Conservation (phyloP, 78 protist species). For the Polysphondylium violaceum region DNA sequence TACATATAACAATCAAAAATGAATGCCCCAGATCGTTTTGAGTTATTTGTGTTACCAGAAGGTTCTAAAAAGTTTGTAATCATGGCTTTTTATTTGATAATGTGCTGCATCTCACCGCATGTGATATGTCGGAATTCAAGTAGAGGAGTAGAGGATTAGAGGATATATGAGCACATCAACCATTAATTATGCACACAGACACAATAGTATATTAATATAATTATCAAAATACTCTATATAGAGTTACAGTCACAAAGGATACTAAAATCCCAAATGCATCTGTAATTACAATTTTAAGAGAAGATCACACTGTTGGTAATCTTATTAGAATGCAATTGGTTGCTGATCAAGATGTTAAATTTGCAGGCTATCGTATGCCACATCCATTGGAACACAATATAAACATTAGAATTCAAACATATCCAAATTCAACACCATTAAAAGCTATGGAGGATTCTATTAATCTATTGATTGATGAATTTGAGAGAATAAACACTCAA, state of each 20-base stretch:
- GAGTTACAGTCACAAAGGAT: conserved; percentile 80
- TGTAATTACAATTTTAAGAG: conserved; percentile 75
- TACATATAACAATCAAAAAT: not conserved
- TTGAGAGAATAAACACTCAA: conserved; percentile 25
- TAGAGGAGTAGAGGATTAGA: too few species aligned
- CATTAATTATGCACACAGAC: too few species aligned
- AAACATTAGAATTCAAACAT: conserved; percentile 74
- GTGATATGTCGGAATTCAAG: too few species aligned
- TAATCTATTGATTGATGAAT: conserved; percentile 63
- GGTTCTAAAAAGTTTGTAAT: too few species aligned
- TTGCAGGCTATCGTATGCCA: conserved; percentile 90
- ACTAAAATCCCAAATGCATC: conserved; percentile 79
- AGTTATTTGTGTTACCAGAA: too few species aligned
- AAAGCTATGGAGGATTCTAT: conserved; percentile 51
- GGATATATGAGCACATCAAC: too few species aligned
- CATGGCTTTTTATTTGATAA: too few species aligned
- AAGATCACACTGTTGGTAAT: conserved; percentile 92
- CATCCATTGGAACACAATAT: conserved; percentile 89
- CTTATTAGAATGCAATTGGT: conserved; percentile 89
- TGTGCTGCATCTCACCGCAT: too few species aligned
- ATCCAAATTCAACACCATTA: conserved; percentile 53
- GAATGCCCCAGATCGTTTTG: not conserved
- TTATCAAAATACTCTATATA: not conserved
- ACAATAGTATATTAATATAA: too few species aligned
- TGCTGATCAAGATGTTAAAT: conserved; percentile 67